These are phyloP conservation scores for Mycena epipterygia DNA, from an alignment of 768 basidiomycete genomes.

Conservation along the genomic window DNA sequence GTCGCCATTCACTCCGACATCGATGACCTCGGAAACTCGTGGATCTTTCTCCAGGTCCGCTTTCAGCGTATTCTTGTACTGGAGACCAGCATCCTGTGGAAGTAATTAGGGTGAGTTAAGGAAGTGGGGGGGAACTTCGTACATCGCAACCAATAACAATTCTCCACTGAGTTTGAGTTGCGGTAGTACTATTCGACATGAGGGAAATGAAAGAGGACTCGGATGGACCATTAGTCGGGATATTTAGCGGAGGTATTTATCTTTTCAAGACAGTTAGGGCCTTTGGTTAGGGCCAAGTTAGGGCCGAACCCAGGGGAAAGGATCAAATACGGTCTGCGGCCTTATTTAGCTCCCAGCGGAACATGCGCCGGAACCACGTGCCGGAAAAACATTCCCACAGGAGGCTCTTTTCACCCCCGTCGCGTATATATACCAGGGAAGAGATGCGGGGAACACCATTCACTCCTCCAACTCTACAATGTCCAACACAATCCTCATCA, in stretches of 20 bases:
- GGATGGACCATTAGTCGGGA: neutral
- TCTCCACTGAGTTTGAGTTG: conserved; percentile 15
- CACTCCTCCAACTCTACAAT: conserved; percentile 26
- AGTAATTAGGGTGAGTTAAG: neutral
- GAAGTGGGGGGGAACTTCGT: neutral
- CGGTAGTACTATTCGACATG: conserved; percentile 8
- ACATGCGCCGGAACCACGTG: no score
- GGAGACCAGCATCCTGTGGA: conserved; percentile 27
- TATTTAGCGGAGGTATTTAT: conserved; percentile 2
- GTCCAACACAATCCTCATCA: conserved; percentile 57
- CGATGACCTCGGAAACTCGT: conserved; percentile 23
- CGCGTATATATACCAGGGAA: neutral
- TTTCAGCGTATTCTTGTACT: conserved; percentile 30
- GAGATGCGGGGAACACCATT: neutral
- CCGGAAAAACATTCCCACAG: no score
- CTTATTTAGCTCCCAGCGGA: no score
- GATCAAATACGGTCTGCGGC: no score
- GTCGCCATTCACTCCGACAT: conserved; percentile 29
- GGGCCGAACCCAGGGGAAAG: neutral
- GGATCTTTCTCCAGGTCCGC: conserved; percentile 30
- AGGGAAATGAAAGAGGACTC: neutral
- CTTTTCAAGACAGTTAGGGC: neutral
- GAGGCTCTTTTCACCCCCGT: neutral
- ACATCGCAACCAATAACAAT: conserved; percentile 33
- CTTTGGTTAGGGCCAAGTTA: neutral